Base-by-base conservation (phyloP, 768 basidiomycete genomes). In the Rhizopogon vesiculosus region DNA sequence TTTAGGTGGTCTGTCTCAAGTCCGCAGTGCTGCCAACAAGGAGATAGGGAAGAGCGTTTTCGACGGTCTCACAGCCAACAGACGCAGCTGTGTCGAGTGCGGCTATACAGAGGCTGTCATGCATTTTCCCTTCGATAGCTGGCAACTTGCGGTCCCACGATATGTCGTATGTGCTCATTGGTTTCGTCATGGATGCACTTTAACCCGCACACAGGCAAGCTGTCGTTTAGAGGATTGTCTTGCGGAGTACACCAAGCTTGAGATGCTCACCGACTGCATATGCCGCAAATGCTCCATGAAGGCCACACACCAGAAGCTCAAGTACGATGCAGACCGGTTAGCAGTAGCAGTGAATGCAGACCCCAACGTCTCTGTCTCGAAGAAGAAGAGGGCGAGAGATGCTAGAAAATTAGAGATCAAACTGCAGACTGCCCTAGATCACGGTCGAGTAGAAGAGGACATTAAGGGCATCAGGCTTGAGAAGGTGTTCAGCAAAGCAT, bases 101-200 rank as follows among this genome's bases (percentile, higher is more conserved):
- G 93, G 92, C 16, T 98, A 96, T 67, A 93, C 92, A 13, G 93
- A 95, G 65, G 90, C 93, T 3, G 93, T 93, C 59, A 93, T 90
- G 87, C 93, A 89, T 67, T 95, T 93, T 66, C 76, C 86, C 1
- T 87, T 94, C 60, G 89, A 94, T 66, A 92, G 85, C 63, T 85
- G 89, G 84, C 88, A 91, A 67, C 73, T 95, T 42, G 78, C 86
- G 29, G 74, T 93, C 13, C 91, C 91, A 18, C 76, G 82, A 64
- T 70, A 80, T 48, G 73, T 74, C 35, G 86, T 89, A 69, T 63
- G 84, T 80, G 15, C 40, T 65, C 25, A 33, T 35, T 42, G 41
- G 52, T 53, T 15, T 46, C 31, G 57, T 41, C n/a, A 13, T 40
- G 15, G 35, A 58, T n/a, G 56, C 52, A 39, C 40, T 53, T 49